Evolutionary conservation across 106 monocot genomes (phyloP), one percentile per base, ranked within the genome.

Genomic region (Triglochin maritima): DNA sequence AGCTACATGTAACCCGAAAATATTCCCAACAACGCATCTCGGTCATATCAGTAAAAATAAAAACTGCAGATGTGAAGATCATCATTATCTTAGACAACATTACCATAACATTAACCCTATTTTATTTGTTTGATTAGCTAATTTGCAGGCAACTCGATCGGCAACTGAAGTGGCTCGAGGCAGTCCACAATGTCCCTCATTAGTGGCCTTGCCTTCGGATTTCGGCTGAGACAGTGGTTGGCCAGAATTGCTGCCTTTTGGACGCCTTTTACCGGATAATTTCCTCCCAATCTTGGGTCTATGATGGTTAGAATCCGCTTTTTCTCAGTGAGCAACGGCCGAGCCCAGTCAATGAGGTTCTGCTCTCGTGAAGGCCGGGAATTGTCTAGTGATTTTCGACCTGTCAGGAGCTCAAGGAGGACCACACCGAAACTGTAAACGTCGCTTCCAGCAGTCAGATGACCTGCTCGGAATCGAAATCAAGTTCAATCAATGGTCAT

Each of bases 401-500:
- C 94, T 3, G 94, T 89, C 5, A 94, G 69, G 5, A 89, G 84
- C 52, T 94, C 94, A 11, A 94, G 84, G 17, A 89, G 82, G 49
- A 94, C 89, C 0, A 94, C 86, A 0, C 94, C 94, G n/a, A 89
- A 89, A 80, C 86, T 87, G 77, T 94, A 94, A 4, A 94, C 94
- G 69, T 94, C 94, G 52, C 89, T 94, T 64, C 79, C 78, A n/a
- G 89, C 80, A 3, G 86, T 94, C 66, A 94, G 61, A 65, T 94
- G 94, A 3, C 94, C 94, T 94, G 72, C 3, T 16, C 5, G 43
- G 3, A 63, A 15, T 29, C 29, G 29, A 29, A 29, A 29, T 29
- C 29, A 29, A 29, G 29, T 29, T 29, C 29, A 29, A 29, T 29
- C 29, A 29, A 29, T 29, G 29, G 29, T 1, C 29, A 29, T 29